Base-by-base conservation (phyloP, 441 rosid genomes). In the Croton setiger region DNA sequence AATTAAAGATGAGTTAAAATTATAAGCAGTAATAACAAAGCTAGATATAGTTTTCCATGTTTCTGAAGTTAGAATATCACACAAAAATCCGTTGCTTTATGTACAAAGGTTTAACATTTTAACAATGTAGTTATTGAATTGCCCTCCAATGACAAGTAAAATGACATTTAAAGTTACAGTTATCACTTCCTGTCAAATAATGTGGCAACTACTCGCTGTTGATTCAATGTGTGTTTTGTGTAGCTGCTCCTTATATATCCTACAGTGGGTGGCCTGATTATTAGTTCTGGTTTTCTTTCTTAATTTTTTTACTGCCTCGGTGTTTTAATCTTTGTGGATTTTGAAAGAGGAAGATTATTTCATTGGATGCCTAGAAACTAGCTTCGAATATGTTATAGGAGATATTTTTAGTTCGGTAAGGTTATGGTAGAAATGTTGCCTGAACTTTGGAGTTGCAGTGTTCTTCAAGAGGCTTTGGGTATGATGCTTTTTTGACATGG, bases 211-310 rank as follows among this genome's bases (percentile, higher is more conserved):
- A 52, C 58, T 21, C 1, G 13, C 27, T 14, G 4, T 48, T 7
- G 7, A n/a, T 41, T 48, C 10, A 20, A 37, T 33, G 43, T 9
- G 11, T 13, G 33, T 39, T 45, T 31, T 66, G 11, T 27, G 4
- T 62, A 37, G 68, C 36, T 70, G 65, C 49, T 45, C 43, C 67
- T 70, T 47, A 36, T 64, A 59, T 71, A 45, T 76, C 76, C 48
- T 53, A 60, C 53, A 62, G 63, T 48, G 37, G 58, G 63, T 48
- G 37, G 37, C 20, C 7, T 55, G 65, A 60, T 43, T 45, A 43
- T 58, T 36, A 54, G 27, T 59, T 36, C 15, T 64, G 13, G 45
- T 39, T 54, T 17, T 27, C 31, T 58, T 69, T 49, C 31, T 27
- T 27, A 27, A 27, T 27, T 63, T 66, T 47, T 70, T 55, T 44